Conservation (phyloP, 306 rosid species). For the Vigna unguiculata region DNA sequence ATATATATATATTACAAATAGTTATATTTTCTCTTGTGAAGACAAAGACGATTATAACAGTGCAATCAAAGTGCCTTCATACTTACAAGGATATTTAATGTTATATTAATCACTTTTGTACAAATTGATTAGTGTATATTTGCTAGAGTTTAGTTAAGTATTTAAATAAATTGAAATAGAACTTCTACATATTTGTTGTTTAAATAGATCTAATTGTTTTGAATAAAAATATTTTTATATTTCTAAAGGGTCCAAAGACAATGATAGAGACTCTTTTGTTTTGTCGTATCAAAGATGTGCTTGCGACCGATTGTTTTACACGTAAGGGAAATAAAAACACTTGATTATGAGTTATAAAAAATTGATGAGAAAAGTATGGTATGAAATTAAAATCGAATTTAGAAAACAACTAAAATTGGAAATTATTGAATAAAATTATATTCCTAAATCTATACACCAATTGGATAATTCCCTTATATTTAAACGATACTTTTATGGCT, state of each 20-base stretch:
- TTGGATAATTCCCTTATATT: too few species aligned
- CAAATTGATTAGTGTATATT: not conserved
- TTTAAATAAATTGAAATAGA: not conserved
- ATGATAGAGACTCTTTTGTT: not conserved
- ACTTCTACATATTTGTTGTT: not conserved
- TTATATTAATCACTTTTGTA: not conserved
- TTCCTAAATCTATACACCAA: too few species aligned
- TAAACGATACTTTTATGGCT: too few species aligned
- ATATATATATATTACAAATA: not conserved
- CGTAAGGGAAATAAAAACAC: not conserved
- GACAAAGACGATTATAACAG: not conserved
- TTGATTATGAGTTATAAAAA: too few species aligned
- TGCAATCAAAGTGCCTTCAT: not conserved
- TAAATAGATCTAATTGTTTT: not conserved
- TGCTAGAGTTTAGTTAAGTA: not conserved
- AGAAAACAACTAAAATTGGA: too few species aligned
- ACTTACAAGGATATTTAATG: not conserved
- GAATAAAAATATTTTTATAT: not conserved
- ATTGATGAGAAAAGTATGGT: too few species aligned
- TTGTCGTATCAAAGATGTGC: not conserved
- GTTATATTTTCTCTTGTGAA: not conserved
- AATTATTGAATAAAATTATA: too few species aligned
- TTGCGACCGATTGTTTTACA: conserved; percentile 7
- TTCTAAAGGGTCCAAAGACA: not conserved
- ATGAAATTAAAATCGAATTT: too few species aligned